Evolutionary conservation across 305 asterid species (phyloP).

Genomic region (Fraxinus ornus): DNA sequence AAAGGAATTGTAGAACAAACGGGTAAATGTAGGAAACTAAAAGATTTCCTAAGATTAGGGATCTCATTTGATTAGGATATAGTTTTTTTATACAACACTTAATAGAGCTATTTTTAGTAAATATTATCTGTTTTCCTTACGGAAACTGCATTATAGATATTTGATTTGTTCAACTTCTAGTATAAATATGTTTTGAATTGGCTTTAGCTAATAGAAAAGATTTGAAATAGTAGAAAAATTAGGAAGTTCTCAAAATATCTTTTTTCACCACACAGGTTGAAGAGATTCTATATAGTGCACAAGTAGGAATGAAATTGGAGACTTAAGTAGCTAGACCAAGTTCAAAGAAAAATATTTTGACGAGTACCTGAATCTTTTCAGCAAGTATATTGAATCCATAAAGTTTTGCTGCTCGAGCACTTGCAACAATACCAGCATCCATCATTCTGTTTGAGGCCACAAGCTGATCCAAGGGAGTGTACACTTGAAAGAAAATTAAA

Average conservation of each 20-base stretch:
- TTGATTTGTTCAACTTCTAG: not conserved
- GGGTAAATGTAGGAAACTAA: not conserved
- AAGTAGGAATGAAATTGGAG: not conserved
- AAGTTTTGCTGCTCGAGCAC: conserved; percentile 35
- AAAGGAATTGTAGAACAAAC: not conserved
- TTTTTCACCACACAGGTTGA: not conserved
- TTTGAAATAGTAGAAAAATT: not conserved
- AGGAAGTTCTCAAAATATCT: not conserved
- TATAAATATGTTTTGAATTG: not conserved
- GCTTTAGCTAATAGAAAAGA: not conserved
- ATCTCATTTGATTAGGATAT: not conserved
- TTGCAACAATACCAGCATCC: conserved; percentile 32
- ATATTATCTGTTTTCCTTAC: not conserved
- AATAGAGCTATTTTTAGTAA: not conserved
- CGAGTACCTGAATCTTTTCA: conserved; percentile 25
- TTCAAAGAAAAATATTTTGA: not conserved
- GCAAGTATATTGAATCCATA: conserved; percentile 30
- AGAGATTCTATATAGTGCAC: not conserved
- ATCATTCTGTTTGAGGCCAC: conserved; percentile 25
- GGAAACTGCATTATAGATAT: not conserved
- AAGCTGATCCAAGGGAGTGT: conserved; percentile 1
- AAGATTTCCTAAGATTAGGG: not conserved
- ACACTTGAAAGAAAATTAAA: not conserved
- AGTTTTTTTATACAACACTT: not conserved
- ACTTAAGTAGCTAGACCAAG: not conserved